Conservation (phyloP, 306 rosid species). For the Cicer pinnatifidum region DNA sequence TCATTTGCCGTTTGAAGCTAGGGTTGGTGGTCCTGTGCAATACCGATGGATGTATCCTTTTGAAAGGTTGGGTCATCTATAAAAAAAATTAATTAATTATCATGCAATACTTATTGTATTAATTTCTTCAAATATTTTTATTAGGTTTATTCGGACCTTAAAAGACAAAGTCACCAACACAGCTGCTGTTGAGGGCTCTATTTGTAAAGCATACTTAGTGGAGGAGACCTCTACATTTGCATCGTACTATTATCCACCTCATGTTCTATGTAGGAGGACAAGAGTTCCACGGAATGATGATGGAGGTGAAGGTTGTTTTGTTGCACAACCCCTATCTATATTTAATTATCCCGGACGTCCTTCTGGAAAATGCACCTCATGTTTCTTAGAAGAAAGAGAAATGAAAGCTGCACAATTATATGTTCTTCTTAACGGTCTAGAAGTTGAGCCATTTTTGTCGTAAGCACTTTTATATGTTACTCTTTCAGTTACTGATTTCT, state of each 20-base stretch:
- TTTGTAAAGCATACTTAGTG: not conserved
- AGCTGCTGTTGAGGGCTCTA: not conserved
- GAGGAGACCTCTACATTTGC: constrained; percentile 27
- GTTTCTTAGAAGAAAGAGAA: not conserved
- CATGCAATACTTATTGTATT: too few relatives aligned
- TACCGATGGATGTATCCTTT: not conserved
- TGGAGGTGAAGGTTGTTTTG: not conserved
- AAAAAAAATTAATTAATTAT: not conserved
- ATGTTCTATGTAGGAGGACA: constrained; percentile 2
- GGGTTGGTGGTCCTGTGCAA: not conserved
- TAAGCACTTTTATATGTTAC: not conserved
- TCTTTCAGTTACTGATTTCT: too few relatives aligned
- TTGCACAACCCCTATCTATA: not conserved
- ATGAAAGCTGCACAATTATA: not conserved
- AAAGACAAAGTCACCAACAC: not conserved
- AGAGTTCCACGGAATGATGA: constrained; percentile 16
- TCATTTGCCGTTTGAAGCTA: not conserved
- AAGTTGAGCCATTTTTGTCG: not conserved
- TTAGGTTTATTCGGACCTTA: not conserved
- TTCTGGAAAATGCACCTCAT: not conserved
- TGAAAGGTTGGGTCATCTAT: not conserved
- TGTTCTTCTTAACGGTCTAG: not conserved
- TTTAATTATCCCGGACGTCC: constrained; percentile 1
- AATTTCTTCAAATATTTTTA: too few relatives aligned
- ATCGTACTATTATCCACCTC: constrained; percentile 9